Base-by-base conservation (phyloP, 192 early-diverging fungal genomes). In the Coemansia sp. region DNA sequence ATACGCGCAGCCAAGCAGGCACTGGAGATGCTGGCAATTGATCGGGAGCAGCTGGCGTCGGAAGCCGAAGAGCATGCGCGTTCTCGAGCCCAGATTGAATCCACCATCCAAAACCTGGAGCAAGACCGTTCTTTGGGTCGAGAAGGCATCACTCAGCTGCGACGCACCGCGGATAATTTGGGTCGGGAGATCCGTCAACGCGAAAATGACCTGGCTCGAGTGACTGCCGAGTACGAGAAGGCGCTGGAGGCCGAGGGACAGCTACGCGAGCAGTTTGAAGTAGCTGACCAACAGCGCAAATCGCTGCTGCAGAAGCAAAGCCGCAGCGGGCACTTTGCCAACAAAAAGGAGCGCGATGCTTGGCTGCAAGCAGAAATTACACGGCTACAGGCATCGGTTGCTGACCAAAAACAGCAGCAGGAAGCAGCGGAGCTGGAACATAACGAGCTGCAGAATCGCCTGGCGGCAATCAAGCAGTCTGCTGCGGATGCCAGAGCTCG, bases 221-320 rank as follows among this genome's bases (percentile, higher is more conserved):
- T 92, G 15, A 57, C 77, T 16, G 89, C 91, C 28, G 53, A 84
- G 30, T 93, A 87, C 56, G 73, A 84, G n/a, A 70, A 70, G 36
- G 71, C 85, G 6, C 56, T 84, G 18, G 60, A 55, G 23, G 63
- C 80, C 15, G 91, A 93, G 53, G 67, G 72, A 3, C 56, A 64
- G 30, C 60, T 88, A 21, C 85, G 81, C 37, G 81, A 87, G 80
- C 56, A 80, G 87, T 97, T 84, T 17, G 83, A 84, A 21, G 58
- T 77, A 12, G 60, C 80, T 26, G 87, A 94, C 30, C 60, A 87
- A 37, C 82, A 91, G 62, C 84, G 84, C 40, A 83, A 89, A 56
- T 77, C 83, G 3, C 80, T 98, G n/a, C 81, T 88, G 55, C 83
- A 88, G 20, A 96, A 93, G 68, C 90, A 93, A 65, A 91, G 89